These are phyloP conservation scores for Ceratobasidium sp. DNA, from an alignment of 1,284 basidiomycete genomes.

Conservation along the genomic window DNA sequence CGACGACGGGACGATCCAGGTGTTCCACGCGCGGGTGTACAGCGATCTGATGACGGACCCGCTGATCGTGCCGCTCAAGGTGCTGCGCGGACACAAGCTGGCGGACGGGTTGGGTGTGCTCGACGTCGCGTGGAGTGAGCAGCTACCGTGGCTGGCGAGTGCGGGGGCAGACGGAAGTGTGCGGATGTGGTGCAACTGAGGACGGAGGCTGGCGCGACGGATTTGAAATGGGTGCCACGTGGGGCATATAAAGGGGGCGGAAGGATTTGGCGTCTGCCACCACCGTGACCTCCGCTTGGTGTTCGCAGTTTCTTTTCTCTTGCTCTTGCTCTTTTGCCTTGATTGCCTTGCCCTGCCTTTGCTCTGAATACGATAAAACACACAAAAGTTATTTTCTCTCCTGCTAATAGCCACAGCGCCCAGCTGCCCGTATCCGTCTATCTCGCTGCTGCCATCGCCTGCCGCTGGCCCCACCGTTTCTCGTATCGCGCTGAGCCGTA, in stretches of 20 bases:
- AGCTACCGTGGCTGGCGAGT: slow-evolving; percentile 85
- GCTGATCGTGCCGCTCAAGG: slow-evolving; percentile 96
- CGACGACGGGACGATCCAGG: slow-evolving; percentile 95
- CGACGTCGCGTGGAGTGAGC: slow-evolving; percentile 76
- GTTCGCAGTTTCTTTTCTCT: slow-evolving; percentile 31
- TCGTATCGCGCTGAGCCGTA: background rate
- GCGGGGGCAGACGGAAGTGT: slow-evolving; percentile 93
- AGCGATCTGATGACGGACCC: slow-evolving; percentile 95
- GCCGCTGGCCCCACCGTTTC: no score
- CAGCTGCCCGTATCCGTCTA: slow-evolving; percentile 5
- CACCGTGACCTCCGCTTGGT: slow-evolving; percentile 33
- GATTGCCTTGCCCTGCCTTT: slow-evolving; percentile 16
- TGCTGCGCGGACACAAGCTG: slow-evolving; percentile 87
- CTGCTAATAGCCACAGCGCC: slow-evolving; percentile 11
- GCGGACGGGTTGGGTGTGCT: slow-evolving; percentile 90
- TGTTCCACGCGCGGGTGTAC: slow-evolving; percentile 96
- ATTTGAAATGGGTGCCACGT: slow-evolving; percentile 32
- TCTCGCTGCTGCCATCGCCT: background rate
- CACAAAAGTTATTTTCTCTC: slow-evolving; percentile 13
- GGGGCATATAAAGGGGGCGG: slow-evolving; percentile 21
- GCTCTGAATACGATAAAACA: slow-evolving; percentile 39
- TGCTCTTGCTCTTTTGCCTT: slow-evolving; percentile 13
- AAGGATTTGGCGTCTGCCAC: background rate
- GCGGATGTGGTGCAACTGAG: slow-evolving; percentile 73
- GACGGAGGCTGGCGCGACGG: no score